These are phyloP conservation scores for Zygosaccharomyces sapae DNA, from an alignment of 1,139 yeast species.

Conservation along the genomic window DNA sequence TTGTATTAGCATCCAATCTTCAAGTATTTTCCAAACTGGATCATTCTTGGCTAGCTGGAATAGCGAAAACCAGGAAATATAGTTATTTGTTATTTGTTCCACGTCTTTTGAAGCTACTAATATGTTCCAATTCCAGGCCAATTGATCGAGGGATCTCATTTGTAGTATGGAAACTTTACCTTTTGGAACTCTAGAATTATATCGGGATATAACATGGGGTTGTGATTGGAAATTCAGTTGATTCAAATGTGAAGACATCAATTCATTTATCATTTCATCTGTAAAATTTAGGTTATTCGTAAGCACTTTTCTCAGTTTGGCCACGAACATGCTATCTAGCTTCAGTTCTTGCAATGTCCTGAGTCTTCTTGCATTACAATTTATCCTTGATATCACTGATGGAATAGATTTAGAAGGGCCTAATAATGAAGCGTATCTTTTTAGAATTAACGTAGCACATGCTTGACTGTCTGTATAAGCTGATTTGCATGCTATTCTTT, in stretches of 20 bases:
- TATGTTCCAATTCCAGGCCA: constrained; percentile 21
- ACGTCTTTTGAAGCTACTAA: constrained; percentile 23
- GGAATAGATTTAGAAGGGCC: constrained; percentile 17
- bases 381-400: constrained; percentile 16
- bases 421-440: constrained; percentile 17
- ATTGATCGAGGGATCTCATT: constrained; percentile 18
- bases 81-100: constrained; percentile 11
- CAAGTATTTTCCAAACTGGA: constrained; percentile 13
- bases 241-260: constrained; percentile 3
- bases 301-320: constrained; percentile 13
- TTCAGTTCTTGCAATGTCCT: constrained; percentile 17
- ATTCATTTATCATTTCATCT: constrained; percentile 17
- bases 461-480: constrained; percentile 25
- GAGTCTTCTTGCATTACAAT: constrained; percentile 20
- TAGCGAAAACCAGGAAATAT: constrained; percentile 10
- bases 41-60: constrained; percentile 5
- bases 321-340: constrained; percentile 17
- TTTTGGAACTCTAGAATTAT: not conserved
- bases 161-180: constrained; percentile 11
- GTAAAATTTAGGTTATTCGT: constrained; percentile 15
- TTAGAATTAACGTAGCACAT: constrained; percentile 24
- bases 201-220: not conserved
- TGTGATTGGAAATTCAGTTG: constrained; percentile 7
- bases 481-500: constrained; percentile 20
- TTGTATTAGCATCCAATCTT: constrained; percentile 18